Evolutionary conservation across 345 rosid species (phyloP).

Genomic region (Camelina hispida): DNA sequence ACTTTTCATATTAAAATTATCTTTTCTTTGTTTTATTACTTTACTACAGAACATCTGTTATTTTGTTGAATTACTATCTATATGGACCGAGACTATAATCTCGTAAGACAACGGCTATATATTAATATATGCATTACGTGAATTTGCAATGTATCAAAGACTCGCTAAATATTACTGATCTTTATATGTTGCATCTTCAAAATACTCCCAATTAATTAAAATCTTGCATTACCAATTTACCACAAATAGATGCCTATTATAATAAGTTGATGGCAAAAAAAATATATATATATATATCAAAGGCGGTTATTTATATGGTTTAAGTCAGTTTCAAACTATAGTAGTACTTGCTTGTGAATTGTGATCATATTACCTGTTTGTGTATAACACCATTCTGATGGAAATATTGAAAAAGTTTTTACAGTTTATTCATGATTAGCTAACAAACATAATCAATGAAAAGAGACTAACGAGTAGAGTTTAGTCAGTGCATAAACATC

Average conservation of each 20-base stretch:
- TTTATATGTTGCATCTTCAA: too few relatives aligned
- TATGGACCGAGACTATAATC: background rate
- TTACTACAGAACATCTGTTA: background rate
- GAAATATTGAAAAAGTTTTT: too few relatives aligned
- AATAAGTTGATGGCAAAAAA: too few relatives aligned
- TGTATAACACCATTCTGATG: too few relatives aligned
- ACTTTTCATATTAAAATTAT: background rate
- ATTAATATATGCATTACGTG: background rate
- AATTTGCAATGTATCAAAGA: background rate
- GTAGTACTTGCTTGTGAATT: too few relatives aligned
- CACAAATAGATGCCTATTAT: background rate
- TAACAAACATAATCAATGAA: too few relatives aligned
- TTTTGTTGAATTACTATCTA: background rate
- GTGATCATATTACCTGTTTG: too few relatives aligned
- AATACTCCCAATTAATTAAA: too few relatives aligned
- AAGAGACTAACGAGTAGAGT: too few relatives aligned
- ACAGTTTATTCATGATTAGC: too few relatives aligned
- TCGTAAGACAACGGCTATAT: background rate
- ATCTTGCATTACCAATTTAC: too few relatives aligned
- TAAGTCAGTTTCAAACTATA: background rate
- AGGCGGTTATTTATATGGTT: background rate
- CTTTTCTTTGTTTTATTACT: background rate
- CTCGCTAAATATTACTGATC: background rate
- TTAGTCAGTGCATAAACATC: background rate
- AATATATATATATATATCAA: too few relatives aligned